Evolutionary conservation across 495 filamentous ascomycete genomes (phyloP).

Genomic region (Massariosphaeria phaeospora): DNA sequence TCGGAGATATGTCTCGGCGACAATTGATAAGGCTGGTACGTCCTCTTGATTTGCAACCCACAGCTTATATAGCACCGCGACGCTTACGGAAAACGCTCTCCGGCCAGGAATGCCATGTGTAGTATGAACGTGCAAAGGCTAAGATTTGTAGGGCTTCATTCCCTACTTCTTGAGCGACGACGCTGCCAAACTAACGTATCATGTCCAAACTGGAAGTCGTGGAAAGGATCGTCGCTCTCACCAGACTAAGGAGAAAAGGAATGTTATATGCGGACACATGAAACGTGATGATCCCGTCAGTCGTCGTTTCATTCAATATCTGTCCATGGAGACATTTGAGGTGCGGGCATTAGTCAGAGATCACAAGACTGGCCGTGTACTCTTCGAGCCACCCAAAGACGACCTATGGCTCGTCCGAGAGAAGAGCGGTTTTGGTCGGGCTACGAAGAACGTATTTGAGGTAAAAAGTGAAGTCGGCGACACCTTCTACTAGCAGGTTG

Average conservation of each 20-base stretch:
- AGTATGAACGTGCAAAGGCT: no score
- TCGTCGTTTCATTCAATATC: conserved; percentile 50
- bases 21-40: no score
- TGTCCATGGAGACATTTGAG: conserved; percentile 43
- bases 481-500: conserved; percentile 43
- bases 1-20: no score
- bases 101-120: no score
- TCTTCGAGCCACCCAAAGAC: conserved; percentile 43
- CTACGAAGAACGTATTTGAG: conserved; percentile 45
- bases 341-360: conserved; percentile 47
- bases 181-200: neutral
- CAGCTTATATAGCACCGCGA: no score
- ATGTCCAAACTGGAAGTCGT: no score
- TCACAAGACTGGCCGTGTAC: conserved; percentile 46
- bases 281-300: conserved; percentile 48
- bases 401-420: conserved; percentile 46
- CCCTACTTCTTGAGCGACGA: neutral
- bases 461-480: conserved; percentile 39
- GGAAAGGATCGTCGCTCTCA: no score
- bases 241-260: conserved; percentile 43
- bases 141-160: no score
- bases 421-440: conserved; percentile 42
- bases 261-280: conserved; percentile 50
- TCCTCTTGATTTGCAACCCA: no score
- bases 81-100: no score